A percentile compares a stretch with the other conserved stretches of the same genome.
These are phyloP conservation scores for Pulicaria dysenterica DNA, from an alignment of 129 eudicot genomes.

Conservation along the genomic window DNA sequence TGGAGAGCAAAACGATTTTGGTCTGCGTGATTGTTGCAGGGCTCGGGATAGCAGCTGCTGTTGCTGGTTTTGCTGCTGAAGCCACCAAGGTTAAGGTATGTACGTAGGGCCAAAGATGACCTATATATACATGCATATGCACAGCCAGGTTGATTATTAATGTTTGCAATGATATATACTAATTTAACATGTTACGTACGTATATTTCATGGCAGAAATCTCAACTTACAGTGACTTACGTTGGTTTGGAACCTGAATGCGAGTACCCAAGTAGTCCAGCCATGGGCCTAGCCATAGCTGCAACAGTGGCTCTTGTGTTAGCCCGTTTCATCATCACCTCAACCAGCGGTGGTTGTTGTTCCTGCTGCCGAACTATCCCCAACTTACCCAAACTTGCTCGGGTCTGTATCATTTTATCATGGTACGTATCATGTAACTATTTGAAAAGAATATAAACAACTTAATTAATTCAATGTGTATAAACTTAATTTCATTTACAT, in stretches of 20 bases:
- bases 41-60: slow-evolving; percentile 27
- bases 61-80: slow-evolving; percentile 34
- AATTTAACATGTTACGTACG: background rate
- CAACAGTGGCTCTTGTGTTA: slow-evolving; percentile 23
- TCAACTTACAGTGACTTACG: background rate
- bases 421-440: slow-evolving; percentile 8
- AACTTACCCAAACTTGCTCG: background rate
- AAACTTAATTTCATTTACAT: too few relatives aligned
- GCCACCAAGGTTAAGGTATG: slow-evolving; percentile 34
- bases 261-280: slow-evolving; percentile 33
- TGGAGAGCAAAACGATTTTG: slow-evolving; percentile 24
- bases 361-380: slow-evolving; percentile 20
- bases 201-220: background rate
- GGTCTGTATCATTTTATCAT: slow-evolving; percentile 24
- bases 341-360: slow-evolving; percentile 31
- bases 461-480: too few relatives aligned
- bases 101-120: background rate
- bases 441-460: too few relatives aligned
- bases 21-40: background rate
- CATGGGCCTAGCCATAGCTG: slow-evolving; percentile 32
- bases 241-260: slow-evolving; percentile 10
- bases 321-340: slow-evolving; percentile 27
- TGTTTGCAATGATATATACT: too few relatives aligned
- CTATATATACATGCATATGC: too few relatives aligned
- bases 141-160: too few relatives aligned